phyloP scores from a whole-genome alignment of 106 monocot genomes.

The Triglochin maritima region DNA sequence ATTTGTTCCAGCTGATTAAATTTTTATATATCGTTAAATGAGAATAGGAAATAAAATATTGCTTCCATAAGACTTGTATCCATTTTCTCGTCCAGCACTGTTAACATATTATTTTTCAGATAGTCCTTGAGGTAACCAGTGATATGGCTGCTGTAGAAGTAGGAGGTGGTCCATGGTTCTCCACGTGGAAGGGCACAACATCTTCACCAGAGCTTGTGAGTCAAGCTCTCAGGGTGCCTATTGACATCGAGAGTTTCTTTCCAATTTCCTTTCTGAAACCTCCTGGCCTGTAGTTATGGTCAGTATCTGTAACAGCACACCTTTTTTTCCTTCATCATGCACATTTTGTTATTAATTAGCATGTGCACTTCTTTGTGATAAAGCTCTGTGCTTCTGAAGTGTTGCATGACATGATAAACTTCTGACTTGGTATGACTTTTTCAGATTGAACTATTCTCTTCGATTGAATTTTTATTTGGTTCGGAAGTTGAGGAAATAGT shows the following conservation, averaged over 20 bases:
- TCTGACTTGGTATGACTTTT: too few species aligned
- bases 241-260: conserved; percentile 61
- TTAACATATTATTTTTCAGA: conserved; percentile 27
- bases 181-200: conserved; percentile 62
- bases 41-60: too few species aligned
- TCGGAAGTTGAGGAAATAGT: too few species aligned
- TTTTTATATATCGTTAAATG: too few species aligned
- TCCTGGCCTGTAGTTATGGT: conserved; percentile 47
- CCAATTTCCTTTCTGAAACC: conserved; percentile 64
- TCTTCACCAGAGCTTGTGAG: conserved; percentile 38
- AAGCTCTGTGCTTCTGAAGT: too few species aligned
- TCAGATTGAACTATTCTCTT: too few species aligned
- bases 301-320: too few species aligned
- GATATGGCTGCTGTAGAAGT: conserved; percentile 89
- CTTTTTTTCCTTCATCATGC: too few species aligned
- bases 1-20: background rate
- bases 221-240: conserved; percentile 31
- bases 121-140: conserved; percentile 78
- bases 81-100: background rate
- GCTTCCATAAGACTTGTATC: background rate
- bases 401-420: too few species aligned
- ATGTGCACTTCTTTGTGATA: too few species aligned
- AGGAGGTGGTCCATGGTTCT: conserved; percentile 93
- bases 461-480: too few species aligned
- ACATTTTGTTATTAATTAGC: too few species aligned